Percentiles rank a stretch among this genome's conserved stretches.
These are phyloP conservation scores for Amanita fuliginea DNA, from an alignment of 768 basidiomycete species.

Conservation along the genomic window DNA sequence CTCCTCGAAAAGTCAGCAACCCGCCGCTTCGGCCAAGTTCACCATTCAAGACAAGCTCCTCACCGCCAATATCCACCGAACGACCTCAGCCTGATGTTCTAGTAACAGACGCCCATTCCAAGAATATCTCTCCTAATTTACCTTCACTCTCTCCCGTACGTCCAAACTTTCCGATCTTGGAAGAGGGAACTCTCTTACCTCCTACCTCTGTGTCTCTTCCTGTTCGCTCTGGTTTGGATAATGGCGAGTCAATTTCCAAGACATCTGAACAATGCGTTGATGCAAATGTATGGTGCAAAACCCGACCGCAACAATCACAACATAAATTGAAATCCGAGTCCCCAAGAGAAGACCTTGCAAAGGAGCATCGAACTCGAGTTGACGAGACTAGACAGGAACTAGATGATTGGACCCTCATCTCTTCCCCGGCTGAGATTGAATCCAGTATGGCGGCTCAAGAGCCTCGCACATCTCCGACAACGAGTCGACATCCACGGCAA, in stretches of 20 bases:
- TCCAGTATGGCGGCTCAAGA: conserved; percentile 3
- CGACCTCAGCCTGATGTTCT: conserved; percentile 10
- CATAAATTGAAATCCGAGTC: conserved; percentile 15
- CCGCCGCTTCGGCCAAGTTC: conserved; percentile 22
- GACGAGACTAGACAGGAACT: conserved; percentile 10
- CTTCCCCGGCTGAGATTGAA: conserved; percentile 13
- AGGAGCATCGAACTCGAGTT: not conserved
- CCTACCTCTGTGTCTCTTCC: conserved; percentile 24
- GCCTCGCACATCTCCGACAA: conserved; percentile 8
- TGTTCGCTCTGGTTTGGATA: conserved; percentile 38
- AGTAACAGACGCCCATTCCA: conserved; percentile 14
- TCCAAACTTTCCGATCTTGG: conserved; percentile 23
- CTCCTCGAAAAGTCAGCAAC: not conserved
- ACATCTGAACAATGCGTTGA: conserved; percentile 27
- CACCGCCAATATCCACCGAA: conserved; percentile 13
- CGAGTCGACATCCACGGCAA: conserved; percentile 17
- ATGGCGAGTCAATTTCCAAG: conserved; percentile 32
- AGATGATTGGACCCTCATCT: conserved; percentile 13
- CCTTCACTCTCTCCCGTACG: conserved; percentile 37
- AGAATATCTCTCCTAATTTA: conserved; percentile 19
- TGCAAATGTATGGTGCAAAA: conserved; percentile 20
- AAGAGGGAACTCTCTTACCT: conserved; percentile 24
- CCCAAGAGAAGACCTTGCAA: conserved; percentile 19
- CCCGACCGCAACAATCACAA: conserved; percentile 15
- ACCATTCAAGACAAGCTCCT: conserved; percentile 22